These are phyloP conservation scores for Colletotrichum shisoi DNA, from an alignment of 2,329 filamentous ascomycete species.

Conservation along the genomic window DNA sequence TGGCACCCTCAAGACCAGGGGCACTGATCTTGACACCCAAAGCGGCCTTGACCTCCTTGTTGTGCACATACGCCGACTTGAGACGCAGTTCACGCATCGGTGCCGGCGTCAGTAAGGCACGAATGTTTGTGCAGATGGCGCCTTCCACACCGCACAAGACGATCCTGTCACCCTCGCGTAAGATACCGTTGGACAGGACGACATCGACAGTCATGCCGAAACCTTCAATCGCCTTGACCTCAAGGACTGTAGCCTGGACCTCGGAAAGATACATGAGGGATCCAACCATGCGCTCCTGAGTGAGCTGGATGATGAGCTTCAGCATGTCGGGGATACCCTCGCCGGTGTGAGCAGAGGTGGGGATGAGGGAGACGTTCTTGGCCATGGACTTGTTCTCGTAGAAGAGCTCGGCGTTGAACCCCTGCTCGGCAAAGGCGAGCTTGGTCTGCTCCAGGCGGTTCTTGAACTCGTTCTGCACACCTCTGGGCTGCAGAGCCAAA, in stretches of 20 bases:
- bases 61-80: slow-evolving; percentile 96
- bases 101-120: slow-evolving; percentile 90
- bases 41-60: slow-evolving; percentile 98
- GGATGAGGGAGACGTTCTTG: slow-evolving; percentile 91
- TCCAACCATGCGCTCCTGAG: slow-evolving; percentile 96
- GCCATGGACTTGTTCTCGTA: slow-evolving; percentile 99
- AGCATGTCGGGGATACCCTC: slow-evolving; percentile 99
- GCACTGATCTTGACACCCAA: slow-evolving; percentile 99
- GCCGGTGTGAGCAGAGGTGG: slow-evolving; percentile 97
- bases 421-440: slow-evolving; percentile 91
- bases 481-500: slow-evolving; percentile 86
- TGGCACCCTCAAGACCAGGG: slow-evolving; percentile 92
- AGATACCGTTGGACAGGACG: slow-evolving; percentile 92
- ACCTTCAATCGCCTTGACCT: slow-evolving; percentile 99
- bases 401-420: slow-evolving; percentile 96
- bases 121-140: slow-evolving; percentile 91
- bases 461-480: slow-evolving; percentile 91
- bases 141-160: slow-evolving; percentile 97
- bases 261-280: slow-evolving; percentile 98
- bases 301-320: slow-evolving; percentile 89
- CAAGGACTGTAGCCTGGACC: slow-evolving; percentile 95
- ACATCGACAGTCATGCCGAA: slow-evolving; percentile 99
- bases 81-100: slow-evolving; percentile 93
- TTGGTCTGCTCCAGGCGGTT: slow-evolving; percentile 91
- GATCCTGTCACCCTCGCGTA: slow-evolving; percentile 92